Evolutionary conservation across 768 basidiomycete genomes (phyloP).

Genomic region (Calocera viscosa): DNA sequence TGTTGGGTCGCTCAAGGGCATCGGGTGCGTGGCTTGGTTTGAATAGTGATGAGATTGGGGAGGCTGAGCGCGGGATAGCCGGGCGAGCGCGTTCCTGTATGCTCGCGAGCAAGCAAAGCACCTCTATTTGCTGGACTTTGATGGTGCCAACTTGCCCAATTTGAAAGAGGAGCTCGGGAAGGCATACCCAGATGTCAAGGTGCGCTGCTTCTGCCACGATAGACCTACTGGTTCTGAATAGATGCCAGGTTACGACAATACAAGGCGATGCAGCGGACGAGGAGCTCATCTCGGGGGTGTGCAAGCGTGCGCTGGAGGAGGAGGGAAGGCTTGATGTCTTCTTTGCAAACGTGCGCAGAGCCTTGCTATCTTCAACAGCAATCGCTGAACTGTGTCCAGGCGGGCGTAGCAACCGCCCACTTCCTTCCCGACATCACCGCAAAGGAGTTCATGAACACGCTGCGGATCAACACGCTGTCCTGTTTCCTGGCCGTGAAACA

Average conservation of each 20-base stretch:
- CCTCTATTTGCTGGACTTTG: constrained; percentile 66
- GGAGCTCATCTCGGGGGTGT: constrained; percentile 48
- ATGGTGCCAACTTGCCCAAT: constrained; percentile 50
- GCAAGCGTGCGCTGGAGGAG: constrained; percentile 60
- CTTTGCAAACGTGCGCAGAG: constrained; percentile 84
- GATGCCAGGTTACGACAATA: constrained; percentile 53
- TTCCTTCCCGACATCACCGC: constrained; percentile 43
- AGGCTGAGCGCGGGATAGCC: constrained; percentile 31
- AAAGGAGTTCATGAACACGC: constrained; percentile 57
- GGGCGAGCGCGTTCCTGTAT: constrained; percentile 57
- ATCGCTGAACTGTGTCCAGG: constrained; percentile 36
- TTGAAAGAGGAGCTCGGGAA: constrained; percentile 55
- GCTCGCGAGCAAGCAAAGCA: constrained; percentile 75
- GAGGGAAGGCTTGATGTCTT: constrained; percentile 85
- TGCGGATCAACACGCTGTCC: constrained; percentile 68
- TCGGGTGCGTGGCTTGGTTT: constrained; percentile 46
- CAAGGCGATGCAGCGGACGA: constrained; percentile 81
- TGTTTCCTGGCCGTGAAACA: constrained; percentile 84
- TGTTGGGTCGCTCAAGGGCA: constrained; percentile 73
- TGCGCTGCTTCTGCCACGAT: constrained; percentile 23
- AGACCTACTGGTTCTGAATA: constrained; percentile 2
- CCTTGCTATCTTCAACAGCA: no score
- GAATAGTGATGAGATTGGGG: no score
- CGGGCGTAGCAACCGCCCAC: constrained; percentile 43
- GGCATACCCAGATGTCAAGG: constrained; percentile 69